A percentile compares a stretch with the other conserved stretches of the same genome.
phyloP scores from a whole-genome alignment of 2,329 filamentous ascomycete genomes.

The Cryphonectria naterciae region DNA sequence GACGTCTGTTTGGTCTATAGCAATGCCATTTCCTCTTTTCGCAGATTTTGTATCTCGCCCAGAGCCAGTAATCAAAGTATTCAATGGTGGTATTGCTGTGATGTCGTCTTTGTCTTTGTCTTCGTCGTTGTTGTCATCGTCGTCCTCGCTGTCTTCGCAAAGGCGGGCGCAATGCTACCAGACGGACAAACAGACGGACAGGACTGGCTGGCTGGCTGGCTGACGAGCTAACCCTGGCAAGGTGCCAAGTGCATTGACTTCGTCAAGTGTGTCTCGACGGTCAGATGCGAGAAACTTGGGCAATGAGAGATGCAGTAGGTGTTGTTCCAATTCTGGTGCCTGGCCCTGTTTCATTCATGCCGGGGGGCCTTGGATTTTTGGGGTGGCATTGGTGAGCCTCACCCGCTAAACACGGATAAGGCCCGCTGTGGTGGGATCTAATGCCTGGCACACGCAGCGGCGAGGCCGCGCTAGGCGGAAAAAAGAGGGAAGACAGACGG shows the following conservation, averaged over 20 bases:
- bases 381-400: slow-evolving; percentile 10
- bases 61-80: not conserved
- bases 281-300: not conserved
- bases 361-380: not conserved
- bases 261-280: not conserved
- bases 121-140: not conserved
- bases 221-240: slow-evolving; percentile 22
- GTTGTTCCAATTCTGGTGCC: slow-evolving; percentile 8
- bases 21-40: slow-evolving; percentile 20
- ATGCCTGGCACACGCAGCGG: not conserved
- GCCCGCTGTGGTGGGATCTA: not conserved
- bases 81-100: not conserved
- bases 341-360: slow-evolving; percentile 16
- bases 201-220: not conserved
- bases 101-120: not conserved
- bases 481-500: not conserved
- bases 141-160: slow-evolving; percentile 1
- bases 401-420: slow-evolving; percentile 2
- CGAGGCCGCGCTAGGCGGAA: slow-evolving; percentile 4
- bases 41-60: not conserved
- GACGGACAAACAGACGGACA: not conserved
- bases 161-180: slow-evolving; percentile 4
- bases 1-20: slow-evolving; percentile 16
- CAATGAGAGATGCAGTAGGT: not conserved
- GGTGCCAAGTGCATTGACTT: slow-evolving; percentile 13